These are phyloP conservation scores for Phalaenopsis aphrodite DNA, from an alignment of 106 monocot genomes.

Conservation along the genomic window DNA sequence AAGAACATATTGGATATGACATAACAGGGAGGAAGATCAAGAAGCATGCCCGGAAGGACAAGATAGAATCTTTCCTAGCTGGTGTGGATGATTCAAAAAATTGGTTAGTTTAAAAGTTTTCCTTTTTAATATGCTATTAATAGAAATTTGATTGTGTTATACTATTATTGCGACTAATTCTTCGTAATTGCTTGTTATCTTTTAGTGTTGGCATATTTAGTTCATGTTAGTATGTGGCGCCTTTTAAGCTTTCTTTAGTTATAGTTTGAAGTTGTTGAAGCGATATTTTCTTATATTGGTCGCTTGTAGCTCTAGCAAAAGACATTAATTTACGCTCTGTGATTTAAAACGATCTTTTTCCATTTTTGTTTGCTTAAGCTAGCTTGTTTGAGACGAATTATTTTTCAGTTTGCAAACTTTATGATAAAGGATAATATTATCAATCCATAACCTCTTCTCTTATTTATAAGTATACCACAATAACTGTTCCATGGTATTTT, in stretches of 20 bases:
- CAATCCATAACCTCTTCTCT: too few species aligned
- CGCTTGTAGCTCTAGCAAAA: not conserved
- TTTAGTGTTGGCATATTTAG: not conserved
- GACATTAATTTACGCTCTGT: not conserved
- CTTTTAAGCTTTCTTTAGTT: not conserved
- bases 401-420: not conserved
- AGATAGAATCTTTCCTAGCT: slow-evolving; percentile 69
- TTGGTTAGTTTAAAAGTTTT: slow-evolving; percentile 39
- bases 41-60: slow-evolving; percentile 75
- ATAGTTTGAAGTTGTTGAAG: not conserved
- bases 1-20: slow-evolving; percentile 96
- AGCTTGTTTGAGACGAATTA: not conserved
- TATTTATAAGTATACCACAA: too few species aligned
- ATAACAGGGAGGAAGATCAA: slow-evolving; percentile 73
- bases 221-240: not conserved
- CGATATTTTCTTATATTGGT: not conserved
- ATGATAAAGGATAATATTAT: too few species aligned
- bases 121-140: not conserved
- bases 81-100: slow-evolving; percentile 76
- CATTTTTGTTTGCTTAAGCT: not conserved
- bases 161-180: not conserved
- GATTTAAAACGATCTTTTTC: not conserved
- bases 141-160: too few species aligned
- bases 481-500: too few species aligned
- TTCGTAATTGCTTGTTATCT: not conserved